These are phyloP conservation scores for Cercospora sesami DNA, from an alignment of 2,329 filamentous ascomycete species.

Conservation along the genomic window DNA sequence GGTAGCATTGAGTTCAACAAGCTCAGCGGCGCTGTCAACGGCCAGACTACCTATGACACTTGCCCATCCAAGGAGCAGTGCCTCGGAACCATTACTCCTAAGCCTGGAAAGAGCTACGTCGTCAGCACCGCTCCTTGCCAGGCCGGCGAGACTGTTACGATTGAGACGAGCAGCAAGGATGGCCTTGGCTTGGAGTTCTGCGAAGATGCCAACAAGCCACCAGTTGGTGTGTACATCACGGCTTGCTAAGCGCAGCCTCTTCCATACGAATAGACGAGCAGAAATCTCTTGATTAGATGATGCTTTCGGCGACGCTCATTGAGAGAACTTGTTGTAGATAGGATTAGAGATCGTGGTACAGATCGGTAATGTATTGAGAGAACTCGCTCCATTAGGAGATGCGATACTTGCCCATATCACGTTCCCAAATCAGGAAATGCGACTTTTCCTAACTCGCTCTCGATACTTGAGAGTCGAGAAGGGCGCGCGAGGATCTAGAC, in stretches of 20 bases:
- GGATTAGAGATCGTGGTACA: not conserved
- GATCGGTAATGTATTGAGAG: not conserved
- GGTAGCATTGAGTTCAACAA: slow-evolving; percentile 32
- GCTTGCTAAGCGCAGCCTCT: slow-evolving; percentile 11
- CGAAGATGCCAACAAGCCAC: slow-evolving; percentile 13
- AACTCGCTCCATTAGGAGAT: not conserved
- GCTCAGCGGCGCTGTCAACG: slow-evolving; percentile 50
- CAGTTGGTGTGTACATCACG: slow-evolving; percentile 17
- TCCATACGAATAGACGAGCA: not conserved
- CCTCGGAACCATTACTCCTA: slow-evolving; percentile 19
- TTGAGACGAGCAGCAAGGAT: slow-evolving; percentile 26
- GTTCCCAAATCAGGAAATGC: not conserved
- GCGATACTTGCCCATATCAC: not conserved
- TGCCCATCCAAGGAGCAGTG: slow-evolving; percentile 15
- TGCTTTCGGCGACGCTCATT: not conserved
- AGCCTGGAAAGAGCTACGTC: slow-evolving; percentile 35
- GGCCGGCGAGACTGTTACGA: slow-evolving; percentile 31
- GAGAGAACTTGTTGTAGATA: not conserved
- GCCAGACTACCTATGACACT: slow-evolving; percentile 44
- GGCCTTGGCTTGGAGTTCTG: slow-evolving; percentile 32
- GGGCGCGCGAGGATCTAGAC: not conserved
- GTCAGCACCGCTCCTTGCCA: slow-evolving; percentile 31
- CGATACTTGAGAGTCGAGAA: not conserved
- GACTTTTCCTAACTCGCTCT: not conserved
- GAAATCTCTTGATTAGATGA: not conserved